Evolutionary conservation across 192 early-diverging fungal genomes (phyloP).

Genomic region (Podila verticillata): DNA sequence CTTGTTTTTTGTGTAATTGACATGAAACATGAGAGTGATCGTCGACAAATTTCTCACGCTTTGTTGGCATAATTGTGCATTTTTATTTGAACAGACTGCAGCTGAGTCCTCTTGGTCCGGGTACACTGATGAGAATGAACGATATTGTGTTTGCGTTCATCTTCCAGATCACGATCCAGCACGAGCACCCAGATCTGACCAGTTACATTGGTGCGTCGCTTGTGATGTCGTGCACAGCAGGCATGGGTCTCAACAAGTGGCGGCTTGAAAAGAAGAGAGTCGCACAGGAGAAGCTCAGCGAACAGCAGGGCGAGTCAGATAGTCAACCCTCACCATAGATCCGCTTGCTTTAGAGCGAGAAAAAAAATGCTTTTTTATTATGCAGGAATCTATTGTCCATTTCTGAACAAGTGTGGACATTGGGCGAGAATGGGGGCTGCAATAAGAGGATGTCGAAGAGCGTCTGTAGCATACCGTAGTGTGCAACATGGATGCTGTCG

Average conservation of each 20-base stretch:
- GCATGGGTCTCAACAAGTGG: slow-evolving; percentile 74
- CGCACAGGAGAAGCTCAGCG: background rate
- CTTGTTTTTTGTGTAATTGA: background rate
- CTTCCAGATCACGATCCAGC: slow-evolving; percentile 74
- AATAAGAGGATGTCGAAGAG: too few species aligned
- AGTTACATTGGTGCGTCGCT: slow-evolving; percentile 67
- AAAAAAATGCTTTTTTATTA: too few species aligned
- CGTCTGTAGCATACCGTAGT: too few species aligned
- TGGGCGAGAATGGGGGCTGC: too few species aligned
- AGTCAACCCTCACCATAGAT: background rate
- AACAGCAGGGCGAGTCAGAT: background rate
- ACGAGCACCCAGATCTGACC: slow-evolving; percentile 67
- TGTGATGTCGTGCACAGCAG: slow-evolving; percentile 70
- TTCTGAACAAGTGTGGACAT: too few species aligned
- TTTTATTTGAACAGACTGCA: slow-evolving; percentile 59
- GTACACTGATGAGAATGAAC: slow-evolving; percentile 82
- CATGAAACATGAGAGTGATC: background rate
- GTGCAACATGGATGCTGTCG: too few species aligned
- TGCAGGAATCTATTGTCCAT: too few species aligned
- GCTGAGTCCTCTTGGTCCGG: slow-evolving; percentile 75
- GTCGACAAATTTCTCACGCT: slow-evolving; percentile 1
- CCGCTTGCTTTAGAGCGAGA: too few species aligned
- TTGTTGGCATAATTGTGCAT: background rate
- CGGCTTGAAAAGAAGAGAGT: slow-evolving; percentile 28
- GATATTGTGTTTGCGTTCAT: slow-evolving; percentile 86